Base-by-base conservation (phyloP, 192 early-diverging fungal genomes). In the Lunasporangiospora selenospora region DNA sequence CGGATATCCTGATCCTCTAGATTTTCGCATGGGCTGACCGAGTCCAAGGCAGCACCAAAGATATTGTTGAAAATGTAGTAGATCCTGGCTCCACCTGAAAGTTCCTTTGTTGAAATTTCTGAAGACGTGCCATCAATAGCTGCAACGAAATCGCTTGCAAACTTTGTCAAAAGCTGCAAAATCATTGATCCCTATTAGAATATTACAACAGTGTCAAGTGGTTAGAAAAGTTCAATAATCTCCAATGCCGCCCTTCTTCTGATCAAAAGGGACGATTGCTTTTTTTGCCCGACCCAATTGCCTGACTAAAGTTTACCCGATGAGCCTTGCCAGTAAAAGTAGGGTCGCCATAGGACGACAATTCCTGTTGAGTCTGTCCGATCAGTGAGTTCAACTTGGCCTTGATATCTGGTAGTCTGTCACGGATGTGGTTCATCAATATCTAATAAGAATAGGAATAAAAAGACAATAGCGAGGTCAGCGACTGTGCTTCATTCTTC, bases 31-130 rank as follows among this genome's bases (percentile, higher is more conserved):
- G 89, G 88, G 21, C 78, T 76, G 50, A 91, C 84, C 47, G 85
- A 79, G 51, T 87, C 84, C 23, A 91, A 76, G n/a, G 88, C 87
- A 21, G 78, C 58, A 11, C 87, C 87, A 77, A 84, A 91, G 7
- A 89, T 81, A 53, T 85, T 81, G 67, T 91, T 88, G 65, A 91
- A 91, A 24, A 89, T 89, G 66, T 85, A 88, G 75, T 89, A 91
- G 40, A 91, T 83, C 33, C 87, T 81, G 12, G 89, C 89, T 8
- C 89, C 89, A 45, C 89, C 89, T n/a, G n/a, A n/a, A 67, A 91
- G 67, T 77, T 89, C 88, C n/a, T 85, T 81, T 7, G 89, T 87
- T 6, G 87, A 81, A 62, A 89, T 82, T 42, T 88, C 87, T 7
- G 69, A 30, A 3, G 53, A 75, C 4, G 85, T 89, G 52, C 89